A percentile compares a stretch with the other conserved stretches of the same genome.
Conservation (phyloP, 495 filamentous ascomycete genomes). For the Daldinia vernicosa region DNA sequence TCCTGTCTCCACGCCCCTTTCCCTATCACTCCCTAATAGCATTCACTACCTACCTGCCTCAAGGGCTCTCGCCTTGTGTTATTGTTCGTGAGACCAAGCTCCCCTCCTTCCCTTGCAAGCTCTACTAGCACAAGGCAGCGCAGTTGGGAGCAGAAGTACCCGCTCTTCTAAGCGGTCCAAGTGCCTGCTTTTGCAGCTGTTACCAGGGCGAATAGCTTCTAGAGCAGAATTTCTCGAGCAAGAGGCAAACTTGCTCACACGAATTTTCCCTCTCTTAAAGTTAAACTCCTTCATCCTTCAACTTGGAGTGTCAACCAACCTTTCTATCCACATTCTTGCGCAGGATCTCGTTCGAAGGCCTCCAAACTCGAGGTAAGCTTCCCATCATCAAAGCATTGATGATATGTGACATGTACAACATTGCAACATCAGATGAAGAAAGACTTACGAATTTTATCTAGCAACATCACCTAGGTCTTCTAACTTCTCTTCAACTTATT, state of each 20-base stretch:
- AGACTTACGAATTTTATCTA: background rate
- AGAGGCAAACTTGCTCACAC: background rate
- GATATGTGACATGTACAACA: background rate
- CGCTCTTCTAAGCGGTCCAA: background rate
- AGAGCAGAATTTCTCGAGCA: background rate
- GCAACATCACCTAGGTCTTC: background rate
- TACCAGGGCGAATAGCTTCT: background rate
- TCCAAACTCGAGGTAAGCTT: background rate
- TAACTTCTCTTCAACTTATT: background rate
- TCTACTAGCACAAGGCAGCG: background rate
- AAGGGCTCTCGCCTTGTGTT: background rate
- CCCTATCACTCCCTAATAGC: background rate
- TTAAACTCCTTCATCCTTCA: background rate
- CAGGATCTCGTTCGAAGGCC: background rate
- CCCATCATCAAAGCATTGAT: background rate
- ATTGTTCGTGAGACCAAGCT: background rate
- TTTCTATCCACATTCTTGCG: background rate
- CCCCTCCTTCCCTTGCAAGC: background rate
- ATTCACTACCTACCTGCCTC: background rate
- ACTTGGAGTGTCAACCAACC: background rate
- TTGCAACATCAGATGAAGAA: background rate
- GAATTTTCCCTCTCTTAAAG: background rate
- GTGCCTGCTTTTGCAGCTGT: background rate
- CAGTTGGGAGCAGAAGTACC: background rate
- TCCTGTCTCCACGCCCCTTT: background rate